Conservation (phyloP, 2,329 filamentous ascomycete genomes). For the Phaeosphaeria sp. region DNA sequence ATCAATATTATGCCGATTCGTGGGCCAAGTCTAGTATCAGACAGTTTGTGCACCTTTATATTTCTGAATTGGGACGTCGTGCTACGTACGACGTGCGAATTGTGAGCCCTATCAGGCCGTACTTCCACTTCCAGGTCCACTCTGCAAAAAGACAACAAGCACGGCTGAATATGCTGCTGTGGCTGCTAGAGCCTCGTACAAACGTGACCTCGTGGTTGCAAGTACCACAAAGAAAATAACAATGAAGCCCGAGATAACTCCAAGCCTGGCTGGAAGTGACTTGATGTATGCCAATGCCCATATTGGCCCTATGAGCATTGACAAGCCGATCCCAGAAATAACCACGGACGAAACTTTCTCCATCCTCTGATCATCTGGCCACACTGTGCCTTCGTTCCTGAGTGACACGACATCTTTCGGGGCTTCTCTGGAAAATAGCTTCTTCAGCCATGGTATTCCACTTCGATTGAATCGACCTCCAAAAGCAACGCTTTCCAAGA, state of each 20-base stretch:
- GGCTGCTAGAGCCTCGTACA: not conserved
- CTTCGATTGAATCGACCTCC: not conserved
- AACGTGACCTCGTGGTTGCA: not conserved
- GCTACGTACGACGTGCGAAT: too few species aligned
- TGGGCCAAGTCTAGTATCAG: too few species aligned
- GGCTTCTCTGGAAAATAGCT: not conserved
- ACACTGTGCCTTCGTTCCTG: not conserved
- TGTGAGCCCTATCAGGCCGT: not conserved
- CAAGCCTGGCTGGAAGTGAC: not conserved
- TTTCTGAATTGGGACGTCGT: too few species aligned
- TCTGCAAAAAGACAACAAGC: not conserved
- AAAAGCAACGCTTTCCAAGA: not conserved
- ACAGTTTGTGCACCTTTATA: too few species aligned
- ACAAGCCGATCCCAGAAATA: not conserved
- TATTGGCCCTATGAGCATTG: not conserved
- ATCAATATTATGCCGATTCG: too few species aligned
- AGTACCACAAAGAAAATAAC: not conserved
- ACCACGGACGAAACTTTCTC: not conserved
- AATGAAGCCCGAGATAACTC: not conserved
- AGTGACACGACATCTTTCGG: not conserved
- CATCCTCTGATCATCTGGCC: not conserved
- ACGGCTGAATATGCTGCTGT: constrained; percentile 1
- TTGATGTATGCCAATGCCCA: not conserved
- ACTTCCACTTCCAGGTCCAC: not conserved
- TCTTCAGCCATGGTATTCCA: not conserved